phyloP scores from a whole-genome alignment of 768 basidiomycete species.

The Macrolepiota dolichaula region DNA sequence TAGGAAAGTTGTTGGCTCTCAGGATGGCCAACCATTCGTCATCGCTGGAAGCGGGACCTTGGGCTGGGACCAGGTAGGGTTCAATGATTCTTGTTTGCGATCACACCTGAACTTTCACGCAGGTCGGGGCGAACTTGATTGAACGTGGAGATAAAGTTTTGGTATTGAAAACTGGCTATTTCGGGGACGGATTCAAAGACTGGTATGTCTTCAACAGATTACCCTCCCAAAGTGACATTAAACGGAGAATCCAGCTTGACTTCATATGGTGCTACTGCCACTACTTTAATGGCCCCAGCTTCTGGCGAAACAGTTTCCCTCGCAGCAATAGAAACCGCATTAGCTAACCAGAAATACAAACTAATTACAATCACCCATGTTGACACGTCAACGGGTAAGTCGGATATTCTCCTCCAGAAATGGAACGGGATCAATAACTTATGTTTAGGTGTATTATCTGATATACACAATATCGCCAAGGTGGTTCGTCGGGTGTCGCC shows the following conservation, averaged over 20 bases:
- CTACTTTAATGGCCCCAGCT: conserved; percentile 58
- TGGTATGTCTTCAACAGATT: conserved; percentile 44
- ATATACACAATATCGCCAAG: conserved; percentile 66
- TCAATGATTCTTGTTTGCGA: neutral
- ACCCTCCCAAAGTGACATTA: neutral
- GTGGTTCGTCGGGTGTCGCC: conserved; percentile 72
- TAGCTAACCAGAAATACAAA: conserved; percentile 73
- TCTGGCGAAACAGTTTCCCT: conserved; percentile 62
- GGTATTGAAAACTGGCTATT: conserved; percentile 86
- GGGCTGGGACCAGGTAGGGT: conserved; percentile 67
- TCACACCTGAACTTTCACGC: neutral
- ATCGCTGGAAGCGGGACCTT: conserved; percentile 86
- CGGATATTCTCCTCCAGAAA: neutral
- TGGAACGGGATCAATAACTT: neutral
- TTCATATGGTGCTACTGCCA: conserved; percentile 78
- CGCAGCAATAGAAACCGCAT: conserved; percentile 54
- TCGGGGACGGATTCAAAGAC: conserved; percentile 80
- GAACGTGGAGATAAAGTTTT: conserved; percentile 69
- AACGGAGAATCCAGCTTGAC: conserved; percentile 43
- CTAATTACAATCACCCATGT: conserved; percentile 87
- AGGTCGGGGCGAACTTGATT: conserved; percentile 82
- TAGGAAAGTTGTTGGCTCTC: conserved; percentile 66
- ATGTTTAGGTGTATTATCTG: conserved; percentile 56
- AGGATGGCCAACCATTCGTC: conserved; percentile 72
- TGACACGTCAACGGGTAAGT: conserved; percentile 70